Base-by-base conservation (phyloP, 1,284 basidiomycete species). In the Paramarasmius palmivorus region DNA sequence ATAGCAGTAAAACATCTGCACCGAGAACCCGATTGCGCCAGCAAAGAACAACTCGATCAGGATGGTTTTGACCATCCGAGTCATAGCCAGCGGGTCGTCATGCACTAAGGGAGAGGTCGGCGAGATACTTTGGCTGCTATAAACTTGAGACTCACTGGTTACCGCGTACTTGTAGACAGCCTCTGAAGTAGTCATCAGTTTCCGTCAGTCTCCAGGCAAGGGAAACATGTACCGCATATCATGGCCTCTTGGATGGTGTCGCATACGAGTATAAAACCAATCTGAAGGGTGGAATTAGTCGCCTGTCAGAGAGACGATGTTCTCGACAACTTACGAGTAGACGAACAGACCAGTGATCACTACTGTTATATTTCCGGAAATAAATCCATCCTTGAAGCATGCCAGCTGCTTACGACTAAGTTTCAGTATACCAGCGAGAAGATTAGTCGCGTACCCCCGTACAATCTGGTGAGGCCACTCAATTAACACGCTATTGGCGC, bases 101-200 rank as follows among this genome's bases (percentile, higher is more conserved):
- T 46, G 44, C 44, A 46, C 44, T 46, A 19, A 5, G 15, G 17
- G 29, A 17, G 15, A 3, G 5, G 32, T 46, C 25, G 32, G 14
- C 14, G 5, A n/a, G n/a, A 17, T 4, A 10, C 9, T 12, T 2
- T 17, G 25, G 19, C 32, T 4, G 10, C 17, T 23, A 14, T 9
- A 32, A 4, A 19, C 9, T 19, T n/a, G 17, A n/a, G 32, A 29
- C 44, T 15, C 15, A 46, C 44, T 46, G 8, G 44, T 46, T 6
- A 46, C 44, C 25, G 44, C 44, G n/a, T 46, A 46, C 26, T 46
- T 26, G 26, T 46, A 46, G 22, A 46, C 44, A 23, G 44, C 44
- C 44, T 46, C 44, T 46, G 15, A 29, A 5, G 17, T 17, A 17
- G n/a, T 2, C 25, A 10, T 26, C 12, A 26, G 4, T 29, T 4